phyloP scores from a whole-genome alignment of 1,284 basidiomycete genomes.

The Boletus hoseneyae region DNA sequence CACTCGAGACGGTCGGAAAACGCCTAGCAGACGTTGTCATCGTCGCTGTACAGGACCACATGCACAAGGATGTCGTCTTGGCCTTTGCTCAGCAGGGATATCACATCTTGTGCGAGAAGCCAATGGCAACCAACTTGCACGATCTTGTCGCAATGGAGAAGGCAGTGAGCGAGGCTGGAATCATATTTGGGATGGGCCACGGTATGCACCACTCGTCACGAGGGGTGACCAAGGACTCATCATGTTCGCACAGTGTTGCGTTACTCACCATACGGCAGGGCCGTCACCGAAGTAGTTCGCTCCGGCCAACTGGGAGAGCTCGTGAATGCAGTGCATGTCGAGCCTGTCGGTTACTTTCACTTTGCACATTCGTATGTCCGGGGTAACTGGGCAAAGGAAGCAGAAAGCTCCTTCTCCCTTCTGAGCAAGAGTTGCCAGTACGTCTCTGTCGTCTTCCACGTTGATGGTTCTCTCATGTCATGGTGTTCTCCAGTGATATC shows the following conservation, averaged over 20 bases:
- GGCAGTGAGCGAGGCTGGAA: slow-evolving; percentile 60
- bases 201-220: slow-evolving; percentile 41
- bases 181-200: slow-evolving; percentile 84
- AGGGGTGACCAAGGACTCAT: slow-evolving; percentile 1
- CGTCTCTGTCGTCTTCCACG: slow-evolving; percentile 15
- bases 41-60: slow-evolving; percentile 72
- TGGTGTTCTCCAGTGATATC: slow-evolving; percentile 57
- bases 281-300: slow-evolving; percentile 65
- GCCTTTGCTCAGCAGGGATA: slow-evolving; percentile 80
- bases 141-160: slow-evolving; percentile 76
- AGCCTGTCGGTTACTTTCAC: slow-evolving; percentile 77
- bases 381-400: slow-evolving; percentile 75
- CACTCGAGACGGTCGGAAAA: slow-evolving; percentile 55
- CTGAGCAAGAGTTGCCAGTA: slow-evolving; percentile 91
- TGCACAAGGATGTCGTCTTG: slow-evolving; percentile 70
- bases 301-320: slow-evolving; percentile 72
- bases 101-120: slow-evolving; percentile 87
- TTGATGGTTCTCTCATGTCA: slow-evolving; percentile 2
- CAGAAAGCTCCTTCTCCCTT: slow-evolving; percentile 70
- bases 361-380: slow-evolving; percentile 86
- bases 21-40: slow-evolving; percentile 79
- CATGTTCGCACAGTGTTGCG: slow-evolving; percentile 62
- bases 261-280: slow-evolving; percentile 78
- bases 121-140: slow-evolving; percentile 73
- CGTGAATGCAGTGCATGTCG: slow-evolving; percentile 75